Evolutionary conservation across 805 yeast species (phyloP), one percentile per base, ranked within the genome.

Genomic region (Yamadazyma olivae): DNA sequence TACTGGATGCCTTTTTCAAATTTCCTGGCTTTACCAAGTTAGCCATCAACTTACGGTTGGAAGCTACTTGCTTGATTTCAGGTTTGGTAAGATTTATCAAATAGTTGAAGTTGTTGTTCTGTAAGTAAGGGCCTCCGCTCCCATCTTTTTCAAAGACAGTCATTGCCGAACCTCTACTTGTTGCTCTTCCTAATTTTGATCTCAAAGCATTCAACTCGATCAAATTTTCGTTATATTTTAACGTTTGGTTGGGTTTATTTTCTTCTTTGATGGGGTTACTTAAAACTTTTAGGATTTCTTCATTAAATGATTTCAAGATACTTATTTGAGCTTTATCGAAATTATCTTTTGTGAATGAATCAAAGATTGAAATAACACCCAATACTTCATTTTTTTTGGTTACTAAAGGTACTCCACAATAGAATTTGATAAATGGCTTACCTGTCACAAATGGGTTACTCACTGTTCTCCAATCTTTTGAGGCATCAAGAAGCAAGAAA

Each of bases 381-480:
- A 83, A 67, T 0, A 63, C 63, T 10, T 64, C 62, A 3, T 69
- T 71, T 7, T 63, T 50, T 10, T 52, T 39, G 0, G 70, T 55
- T 2, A 33, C 30, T 1, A 65, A 40, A 0, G 87, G 86, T 4
- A 79, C 84, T 0, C 84, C 86, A 23, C 79, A 72, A 52, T 82
- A 84, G 49, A 81, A 81, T 38, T 58, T 66, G 34, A 83, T 74
- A 39, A 60, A 58, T 0, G 91, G 89, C 0, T 68, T 62, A 0
- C 81, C 79, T 15, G 67, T 72, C 1, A 84, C 85, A 32, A 82
- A 62, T 0, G 91, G 91, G 48, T 77, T 81, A 27, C 64, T 59
- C 13, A 57, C 49, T 3, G 81, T 72, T 52, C 95, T 65, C 93
- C 95, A 84, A 51, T 84, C 95, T 23, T 61, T 59, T 4, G 77